These are phyloP conservation scores for Rhizophagus sp. DNA, from an alignment of 192 early-diverging fungal species.

Conservation along the genomic window DNA sequence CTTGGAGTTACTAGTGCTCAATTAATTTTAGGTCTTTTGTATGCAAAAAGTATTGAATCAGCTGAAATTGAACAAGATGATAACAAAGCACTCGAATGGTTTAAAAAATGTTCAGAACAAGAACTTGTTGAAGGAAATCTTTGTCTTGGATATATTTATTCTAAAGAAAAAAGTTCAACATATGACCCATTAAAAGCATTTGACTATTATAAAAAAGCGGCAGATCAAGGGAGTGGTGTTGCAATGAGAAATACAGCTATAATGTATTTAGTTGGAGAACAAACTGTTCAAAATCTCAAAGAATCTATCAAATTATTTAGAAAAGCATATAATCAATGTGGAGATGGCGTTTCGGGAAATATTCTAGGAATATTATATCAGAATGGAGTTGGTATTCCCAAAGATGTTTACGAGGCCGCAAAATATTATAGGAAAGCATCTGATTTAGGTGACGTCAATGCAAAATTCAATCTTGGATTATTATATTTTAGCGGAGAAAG, in stretches of 20 bases:
- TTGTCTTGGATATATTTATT: neutral
- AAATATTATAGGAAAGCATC: constrained; percentile 54
- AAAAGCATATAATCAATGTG: constrained; percentile 18
- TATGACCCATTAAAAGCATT: constrained; percentile 48
- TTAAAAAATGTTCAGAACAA: neutral
- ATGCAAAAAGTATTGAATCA: neutral
- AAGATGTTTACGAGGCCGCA: constrained; percentile 47
- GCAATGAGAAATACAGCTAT: constrained; percentile 59
- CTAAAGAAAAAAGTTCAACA: neutral
- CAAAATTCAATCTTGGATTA: constrained; percentile 34
- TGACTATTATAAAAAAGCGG: constrained; percentile 55
- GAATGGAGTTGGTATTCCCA: constrained; percentile 59
- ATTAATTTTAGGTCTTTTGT: neutral
- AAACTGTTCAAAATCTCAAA: constrained; percentile 45
- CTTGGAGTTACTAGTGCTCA: neutral
- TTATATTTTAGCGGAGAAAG: constrained; percentile 56
- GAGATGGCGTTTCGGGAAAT: constrained; percentile 48
- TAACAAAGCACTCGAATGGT: neutral
- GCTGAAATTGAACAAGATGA: neutral
- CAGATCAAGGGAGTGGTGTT: constrained; percentile 56
- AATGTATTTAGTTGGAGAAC: constrained; percentile 61
- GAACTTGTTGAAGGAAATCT: neutral
- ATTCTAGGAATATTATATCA: constrained; percentile 35
- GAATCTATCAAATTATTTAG: constrained; percentile 52
- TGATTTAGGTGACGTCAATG: constrained; percentile 41